Evolutionary conservation across 2,329 filamentous ascomycete genomes (phyloP).

Genomic region (Aureobasidium sp.): DNA sequence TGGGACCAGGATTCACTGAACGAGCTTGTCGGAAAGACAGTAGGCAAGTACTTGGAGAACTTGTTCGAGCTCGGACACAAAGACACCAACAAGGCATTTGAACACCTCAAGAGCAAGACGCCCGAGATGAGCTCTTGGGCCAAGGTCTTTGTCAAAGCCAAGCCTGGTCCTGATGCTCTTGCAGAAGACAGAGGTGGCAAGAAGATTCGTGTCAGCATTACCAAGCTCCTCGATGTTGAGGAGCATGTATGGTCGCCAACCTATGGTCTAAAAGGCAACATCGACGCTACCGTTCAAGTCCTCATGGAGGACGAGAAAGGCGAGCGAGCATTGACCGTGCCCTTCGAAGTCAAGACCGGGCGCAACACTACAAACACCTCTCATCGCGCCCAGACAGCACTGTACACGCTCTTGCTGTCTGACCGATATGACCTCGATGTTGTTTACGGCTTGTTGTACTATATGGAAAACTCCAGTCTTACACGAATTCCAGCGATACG

Average conservation of each 20-base stretch:
- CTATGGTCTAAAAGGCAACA: conserved; percentile 95
- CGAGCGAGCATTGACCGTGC: conserved; percentile 64
- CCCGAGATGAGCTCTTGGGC: conserved; percentile 77
- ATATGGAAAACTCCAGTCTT: conserved; percentile 83
- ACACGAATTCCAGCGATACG: conserved; percentile 76
- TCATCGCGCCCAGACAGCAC: conserved; percentile 85
- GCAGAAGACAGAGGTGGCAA: conserved; percentile 72
- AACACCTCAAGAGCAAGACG: conserved; percentile 77
- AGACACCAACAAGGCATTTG: conserved; percentile 59
- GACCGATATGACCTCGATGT: conserved; percentile 94
- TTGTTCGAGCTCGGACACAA: conserved; percentile 74
- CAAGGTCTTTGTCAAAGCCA: conserved; percentile 62
- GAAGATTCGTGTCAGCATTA: conserved; percentile 73
- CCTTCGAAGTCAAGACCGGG: conserved; percentile 93
- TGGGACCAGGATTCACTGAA: conserved; percentile 67
- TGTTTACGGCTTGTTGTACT: conserved; percentile 84
- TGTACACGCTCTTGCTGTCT: conserved; percentile 86
- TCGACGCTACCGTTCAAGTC: conserved; percentile 92
- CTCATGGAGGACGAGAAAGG: conserved; percentile 63
- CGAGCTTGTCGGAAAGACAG: conserved; percentile 56
- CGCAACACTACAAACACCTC: conserved; percentile 66
- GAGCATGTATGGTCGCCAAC: conserved; percentile 98
- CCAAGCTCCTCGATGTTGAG: conserved; percentile 90
- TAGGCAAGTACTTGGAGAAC: conserved; percentile 76
- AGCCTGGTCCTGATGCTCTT: conserved; percentile 60